Base-by-base conservation (phyloP, 2,329 filamentous ascomycete genomes). In the Delphinella strobiligena region DNA sequence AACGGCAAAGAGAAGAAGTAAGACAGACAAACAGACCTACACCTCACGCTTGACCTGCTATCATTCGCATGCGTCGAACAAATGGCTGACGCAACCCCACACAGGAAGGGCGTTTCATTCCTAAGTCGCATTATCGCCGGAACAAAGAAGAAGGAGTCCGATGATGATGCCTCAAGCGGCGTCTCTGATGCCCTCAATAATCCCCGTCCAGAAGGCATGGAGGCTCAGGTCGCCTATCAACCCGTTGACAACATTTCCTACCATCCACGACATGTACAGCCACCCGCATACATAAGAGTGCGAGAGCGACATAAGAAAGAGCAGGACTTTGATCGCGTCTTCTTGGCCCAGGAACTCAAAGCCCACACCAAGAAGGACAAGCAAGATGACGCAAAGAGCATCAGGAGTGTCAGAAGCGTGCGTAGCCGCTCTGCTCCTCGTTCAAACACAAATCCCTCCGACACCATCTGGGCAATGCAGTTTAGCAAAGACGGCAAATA, bases 401-500 rank as follows among this genome's bases (percentile, higher is more conserved):
- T 27, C 22, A 27, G 22, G 22, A 27, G 22, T 27, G 22, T 27
- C 7, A 7, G 22, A 27, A 50, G 19, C 46, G 24, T 48, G 51
- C 14, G 19, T 9, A 41, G 27, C 17, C 33, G 14, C 9, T 29
- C 18, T 30, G 33, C 19, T 5, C 22, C 16, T 4, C 27, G 29
- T 19, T 31, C 22, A 16, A 34, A 18, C 12, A 44, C 51, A n/a
- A 40, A 49, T 17, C 47, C 43, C 11, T 40, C 39, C 12, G 44
- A 53, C 44, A 87, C 91, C 0, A 79, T 94, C 24, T 98, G 91
- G 91, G 80, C 89, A 0, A 76, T 85, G 47, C 84, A 91, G 52
- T 96, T 96, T 54, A 96, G 89, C 53, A 80, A 80, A 44, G 89
- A 96, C 62, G 91, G 91, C 4, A 83, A 72, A 52, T 94, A 88